Percentiles rank a stretch among this genome's conserved stretches.
Evolutionary conservation across 2,329 filamentous ascomycete species (phyloP).

Genomic region (Clonostachys rosea): DNA sequence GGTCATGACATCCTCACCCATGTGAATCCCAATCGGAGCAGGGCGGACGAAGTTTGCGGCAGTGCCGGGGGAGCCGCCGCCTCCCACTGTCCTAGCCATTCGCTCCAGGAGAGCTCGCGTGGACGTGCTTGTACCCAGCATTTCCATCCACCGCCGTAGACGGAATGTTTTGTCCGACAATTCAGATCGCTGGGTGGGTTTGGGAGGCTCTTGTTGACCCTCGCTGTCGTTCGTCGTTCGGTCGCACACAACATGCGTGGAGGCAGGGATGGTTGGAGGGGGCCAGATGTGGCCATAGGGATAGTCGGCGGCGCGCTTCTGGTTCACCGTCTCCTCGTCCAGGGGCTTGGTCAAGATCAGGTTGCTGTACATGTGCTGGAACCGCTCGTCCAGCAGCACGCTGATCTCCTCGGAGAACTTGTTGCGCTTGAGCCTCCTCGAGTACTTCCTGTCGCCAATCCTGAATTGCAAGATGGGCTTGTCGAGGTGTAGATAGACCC

Average conservation of each 20-base stretch:
- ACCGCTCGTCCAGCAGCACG: conserved; percentile 41
- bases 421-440: conserved; percentile 13
- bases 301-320: conserved; percentile 20
- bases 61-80: conserved; percentile 1
- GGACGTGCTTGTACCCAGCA: conserved; percentile 27
- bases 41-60: conserved; percentile 10
- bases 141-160: conserved; percentile 67
- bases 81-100: background rate
- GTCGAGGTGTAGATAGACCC: conserved; percentile 67
- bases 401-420: conserved; percentile 45
- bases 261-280: conserved; percentile 63
- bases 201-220: conserved; percentile 11
- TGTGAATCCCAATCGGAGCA: conserved; percentile 33
- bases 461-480: conserved; percentile 62
- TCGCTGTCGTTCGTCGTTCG: conserved; percentile 14
- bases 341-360: conserved; percentile 61
- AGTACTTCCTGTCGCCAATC: conserved; percentile 12
- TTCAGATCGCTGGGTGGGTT: conserved; percentile 47
- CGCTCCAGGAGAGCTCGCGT: background rate
- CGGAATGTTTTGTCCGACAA: conserved; percentile 69
- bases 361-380: conserved; percentile 55
- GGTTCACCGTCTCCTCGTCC: conserved; percentile 23
- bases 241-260: conserved; percentile 40
- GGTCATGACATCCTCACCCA: conserved; percentile 55
- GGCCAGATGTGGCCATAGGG: conserved; percentile 67